Evolutionary conservation across 2,329 filamentous ascomycete species (phyloP).

Genomic region (Cladosporium sp.): DNA sequence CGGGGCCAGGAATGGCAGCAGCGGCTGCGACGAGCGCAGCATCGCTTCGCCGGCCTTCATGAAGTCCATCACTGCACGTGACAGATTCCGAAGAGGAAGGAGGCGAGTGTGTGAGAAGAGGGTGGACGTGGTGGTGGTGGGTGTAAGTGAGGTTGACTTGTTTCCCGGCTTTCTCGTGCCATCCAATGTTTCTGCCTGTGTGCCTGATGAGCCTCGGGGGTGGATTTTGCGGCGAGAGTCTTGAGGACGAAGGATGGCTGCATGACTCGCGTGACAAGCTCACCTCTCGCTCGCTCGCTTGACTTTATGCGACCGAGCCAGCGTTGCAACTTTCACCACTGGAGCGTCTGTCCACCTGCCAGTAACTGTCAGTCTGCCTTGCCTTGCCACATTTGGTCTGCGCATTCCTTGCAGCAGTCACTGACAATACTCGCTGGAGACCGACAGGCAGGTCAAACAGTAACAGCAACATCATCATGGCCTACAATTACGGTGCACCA

Average conservation of each 20-base stretch:
- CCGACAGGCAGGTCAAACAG: too few relatives aligned
- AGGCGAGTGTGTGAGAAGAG: neutral
- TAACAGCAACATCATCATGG: constrained; percentile 24
- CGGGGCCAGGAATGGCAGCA: constrained; percentile 22
- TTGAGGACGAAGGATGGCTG: neutral
- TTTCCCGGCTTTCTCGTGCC: too few relatives aligned
- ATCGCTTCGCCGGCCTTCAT: constrained; percentile 27
- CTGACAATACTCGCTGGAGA: too few relatives aligned
- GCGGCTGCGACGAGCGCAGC: constrained; percentile 24
- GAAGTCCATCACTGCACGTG: constrained; percentile 27
- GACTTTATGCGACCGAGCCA: neutral
- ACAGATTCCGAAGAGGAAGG: neutral
- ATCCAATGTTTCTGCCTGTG: too few relatives aligned
- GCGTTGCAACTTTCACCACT: constrained; percentile 3
- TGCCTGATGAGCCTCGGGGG: neutral
- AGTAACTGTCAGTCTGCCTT: too few relatives aligned
- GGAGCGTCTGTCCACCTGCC: too few relatives aligned
- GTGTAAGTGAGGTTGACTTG: neutral
- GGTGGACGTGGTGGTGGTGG: too few relatives aligned
- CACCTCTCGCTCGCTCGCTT: too few relatives aligned
- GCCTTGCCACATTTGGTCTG: too few relatives aligned
- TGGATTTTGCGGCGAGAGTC: constrained; percentile 13
- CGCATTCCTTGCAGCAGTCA: too few relatives aligned
- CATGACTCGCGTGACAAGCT: constrained; percentile 7
- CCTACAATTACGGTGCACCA: constrained; percentile 34